Evolutionary conservation across 1,284 basidiomycete species (phyloP).

Genomic region (Apiotrichum mycotoxinovorans): DNA sequence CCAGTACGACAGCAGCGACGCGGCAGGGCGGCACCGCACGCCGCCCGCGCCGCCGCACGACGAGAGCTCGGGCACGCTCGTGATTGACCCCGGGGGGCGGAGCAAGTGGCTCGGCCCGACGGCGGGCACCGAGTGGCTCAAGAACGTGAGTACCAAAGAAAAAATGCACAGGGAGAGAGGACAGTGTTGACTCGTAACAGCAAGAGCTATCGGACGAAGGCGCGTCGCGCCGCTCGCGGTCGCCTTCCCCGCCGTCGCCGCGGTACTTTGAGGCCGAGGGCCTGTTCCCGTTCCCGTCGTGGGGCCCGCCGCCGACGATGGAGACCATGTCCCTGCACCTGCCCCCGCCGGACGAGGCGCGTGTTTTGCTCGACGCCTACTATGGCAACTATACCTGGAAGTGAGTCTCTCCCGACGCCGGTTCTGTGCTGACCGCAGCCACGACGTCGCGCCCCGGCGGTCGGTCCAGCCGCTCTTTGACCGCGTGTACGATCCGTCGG

Average conservation of each 20-base stretch:
- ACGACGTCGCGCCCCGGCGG: slow-evolving; percentile 29
- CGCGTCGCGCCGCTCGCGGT: slow-evolving; percentile 1
- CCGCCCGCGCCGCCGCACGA: not conserved
- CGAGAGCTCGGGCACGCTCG: slow-evolving; percentile 36
- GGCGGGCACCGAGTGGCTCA: slow-evolving; percentile 40
- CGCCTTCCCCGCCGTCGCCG: not conserved
- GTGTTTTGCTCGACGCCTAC: slow-evolving; percentile 30
- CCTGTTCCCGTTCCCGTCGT: slow-evolving; percentile 15
- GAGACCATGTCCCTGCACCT: slow-evolving; percentile 21
- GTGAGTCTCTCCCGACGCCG: slow-evolving; percentile 20
- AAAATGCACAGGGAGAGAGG: not conserved
- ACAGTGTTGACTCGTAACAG: not conserved
- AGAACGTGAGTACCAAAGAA: slow-evolving; percentile 22
- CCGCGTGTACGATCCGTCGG: slow-evolving; percentile 15
- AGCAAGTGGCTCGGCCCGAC: slow-evolving; percentile 38
- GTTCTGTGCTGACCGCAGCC: slow-evolving; percentile 14
- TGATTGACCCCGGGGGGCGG: slow-evolving; percentile 30
- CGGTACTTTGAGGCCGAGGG: slow-evolving; percentile 4
- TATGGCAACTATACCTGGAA: slow-evolving; percentile 36
- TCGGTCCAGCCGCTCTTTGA: slow-evolving; percentile 31
- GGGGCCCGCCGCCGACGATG: slow-evolving; percentile 17
- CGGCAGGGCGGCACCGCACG: not conserved
- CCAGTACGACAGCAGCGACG: not conserved
- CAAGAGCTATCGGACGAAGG: slow-evolving; percentile 9
- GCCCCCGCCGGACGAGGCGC: slow-evolving; percentile 29